These are phyloP conservation scores for Boletellus emodensis DNA, from an alignment of 768 basidiomycete species.

Conservation along the genomic window DNA sequence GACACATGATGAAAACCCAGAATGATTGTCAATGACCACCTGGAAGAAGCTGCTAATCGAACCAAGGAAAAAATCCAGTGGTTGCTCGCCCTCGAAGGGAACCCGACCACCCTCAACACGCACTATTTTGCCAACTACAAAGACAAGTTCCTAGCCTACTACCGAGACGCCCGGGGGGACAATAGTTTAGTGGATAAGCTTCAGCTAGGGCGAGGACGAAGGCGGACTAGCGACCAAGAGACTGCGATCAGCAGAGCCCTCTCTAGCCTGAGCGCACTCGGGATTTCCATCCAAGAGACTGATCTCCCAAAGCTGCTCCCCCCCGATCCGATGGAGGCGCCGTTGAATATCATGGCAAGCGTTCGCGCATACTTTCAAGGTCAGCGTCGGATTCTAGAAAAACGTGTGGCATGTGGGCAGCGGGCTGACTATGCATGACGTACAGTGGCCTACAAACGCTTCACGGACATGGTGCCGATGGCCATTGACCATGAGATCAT, in stretches of 20 bases:
- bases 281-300: constrained; percentile 33
- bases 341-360: constrained; percentile 64
- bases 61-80: constrained; percentile 43
- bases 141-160: constrained; percentile 47
- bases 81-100: constrained; percentile 47
- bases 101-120: constrained; percentile 49
- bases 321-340: constrained; percentile 49
- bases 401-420: not conserved
- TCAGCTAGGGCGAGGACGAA: not conserved
- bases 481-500: constrained; percentile 39
- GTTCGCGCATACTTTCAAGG: constrained; percentile 77
- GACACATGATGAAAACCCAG: constrained; percentile 26
- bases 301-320: constrained; percentile 51
- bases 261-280: constrained; percentile 11
- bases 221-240: not conserved
- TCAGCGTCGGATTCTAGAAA: constrained; percentile 17
- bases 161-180: constrained; percentile 32
- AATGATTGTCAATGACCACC: constrained; percentile 47
- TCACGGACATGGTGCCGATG: constrained; percentile 41
- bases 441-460: constrained; percentile 47
- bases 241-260: constrained; percentile 29
- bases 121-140: constrained; percentile 49
- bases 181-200: constrained; percentile 9
- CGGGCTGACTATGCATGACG: not conserved
- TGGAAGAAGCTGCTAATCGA: constrained; percentile 39